These are phyloP conservation scores for Leptographium lundbergii DNA, from an alignment of 2,329 filamentous ascomycete species.

Conservation along the genomic window DNA sequence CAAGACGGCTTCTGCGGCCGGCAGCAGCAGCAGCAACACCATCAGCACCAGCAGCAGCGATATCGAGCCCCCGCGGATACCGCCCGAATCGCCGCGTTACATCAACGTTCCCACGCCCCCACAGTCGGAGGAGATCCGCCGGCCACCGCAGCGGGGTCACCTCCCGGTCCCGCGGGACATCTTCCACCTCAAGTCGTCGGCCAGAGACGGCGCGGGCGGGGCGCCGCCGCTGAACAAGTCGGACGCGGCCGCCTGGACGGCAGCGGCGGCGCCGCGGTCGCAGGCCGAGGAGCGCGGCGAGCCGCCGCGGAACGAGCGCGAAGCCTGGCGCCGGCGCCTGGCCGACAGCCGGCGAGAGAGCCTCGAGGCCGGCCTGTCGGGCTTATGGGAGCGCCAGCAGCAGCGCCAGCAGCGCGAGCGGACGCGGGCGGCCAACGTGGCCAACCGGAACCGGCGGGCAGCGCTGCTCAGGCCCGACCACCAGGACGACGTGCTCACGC, in stretches of 20 bases:
- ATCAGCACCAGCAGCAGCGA: slow-evolving; percentile 11
- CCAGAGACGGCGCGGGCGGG: not conserved
- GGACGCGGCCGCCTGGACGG: slow-evolving; percentile 44
- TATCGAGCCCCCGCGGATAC: slow-evolving; percentile 36
- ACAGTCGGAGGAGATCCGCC: slow-evolving; percentile 48
- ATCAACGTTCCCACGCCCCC: slow-evolving; percentile 67
- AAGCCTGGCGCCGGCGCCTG: slow-evolving; percentile 60
- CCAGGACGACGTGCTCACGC: slow-evolving; percentile 61
- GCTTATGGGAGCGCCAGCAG: slow-evolving; percentile 56
- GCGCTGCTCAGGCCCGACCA: slow-evolving; percentile 50
- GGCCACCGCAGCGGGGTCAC: slow-evolving; percentile 52
- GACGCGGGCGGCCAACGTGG: slow-evolving; percentile 25
- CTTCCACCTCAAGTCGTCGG: slow-evolving; percentile 37
- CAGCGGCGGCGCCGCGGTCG: slow-evolving; percentile 44
- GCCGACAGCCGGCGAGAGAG: slow-evolving; percentile 59
- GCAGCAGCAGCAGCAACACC: slow-evolving; percentile 12
- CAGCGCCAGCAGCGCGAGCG: slow-evolving; percentile 19
- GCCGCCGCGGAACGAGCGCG: slow-evolving; percentile 23
- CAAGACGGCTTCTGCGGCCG: not conserved
- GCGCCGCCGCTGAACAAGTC: slow-evolving; percentile 37
- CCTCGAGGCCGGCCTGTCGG: slow-evolving; percentile 55
- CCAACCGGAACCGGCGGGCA: slow-evolving; percentile 31
- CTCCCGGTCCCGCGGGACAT: slow-evolving; percentile 74
- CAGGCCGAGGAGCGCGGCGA: slow-evolving; percentile 21
- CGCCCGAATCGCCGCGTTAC: slow-evolving; percentile 79